Base-by-base conservation (phyloP, 2,329 filamentous ascomycete species). In the Ophiostoma pallidulum region DNA sequence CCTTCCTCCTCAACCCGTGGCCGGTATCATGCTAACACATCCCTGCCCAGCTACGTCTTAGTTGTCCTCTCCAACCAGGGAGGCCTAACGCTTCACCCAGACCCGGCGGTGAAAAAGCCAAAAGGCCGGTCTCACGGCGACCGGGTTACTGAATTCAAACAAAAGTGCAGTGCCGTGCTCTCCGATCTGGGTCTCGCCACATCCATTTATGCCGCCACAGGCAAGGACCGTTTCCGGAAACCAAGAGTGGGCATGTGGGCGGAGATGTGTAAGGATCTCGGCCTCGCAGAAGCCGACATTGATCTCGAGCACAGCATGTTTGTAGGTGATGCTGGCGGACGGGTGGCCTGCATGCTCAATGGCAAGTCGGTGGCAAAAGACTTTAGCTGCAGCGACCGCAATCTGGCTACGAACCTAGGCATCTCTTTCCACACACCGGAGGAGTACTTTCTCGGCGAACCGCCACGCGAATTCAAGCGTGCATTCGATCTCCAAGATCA, bases 171-270 rank as follows among this genome's bases (percentile, higher is more conserved):
- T 19, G 75, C 79, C 3, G 74, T 96, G 2, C 70, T 96, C 53
- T 73, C 66, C 41, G 74, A 81, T 44, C 75, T 94, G 26, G 79
- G 89, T 58, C 65, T 97, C 8, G 88, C 91, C 0, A 72, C 86
- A 12, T 82, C 76, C 3, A 62, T 97, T 19, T 96, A 96, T 64
- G 92, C 90, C 8, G 91, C 92, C 3, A 95, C 90, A 0, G 80
- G 69, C 35, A 82, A 82, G 49, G 90, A 97, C 58, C 72, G 77
- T 6, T 96, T 82, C 62, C 78, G 92, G 47, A 98, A 98, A 65
- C 92, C 92, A 4, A 74, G 90, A 33, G 73, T 71, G 2, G 91
- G 90, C 18, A 96, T 97, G 86, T 98, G 92, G 91, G 71, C 73
- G 24, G 72, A 75, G 56, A 53, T 77, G 4, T 71, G 71, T 53